Base-by-base conservation (phyloP, 2,329 filamentous ascomycete species). In the Monilinia fructicola region DNA sequence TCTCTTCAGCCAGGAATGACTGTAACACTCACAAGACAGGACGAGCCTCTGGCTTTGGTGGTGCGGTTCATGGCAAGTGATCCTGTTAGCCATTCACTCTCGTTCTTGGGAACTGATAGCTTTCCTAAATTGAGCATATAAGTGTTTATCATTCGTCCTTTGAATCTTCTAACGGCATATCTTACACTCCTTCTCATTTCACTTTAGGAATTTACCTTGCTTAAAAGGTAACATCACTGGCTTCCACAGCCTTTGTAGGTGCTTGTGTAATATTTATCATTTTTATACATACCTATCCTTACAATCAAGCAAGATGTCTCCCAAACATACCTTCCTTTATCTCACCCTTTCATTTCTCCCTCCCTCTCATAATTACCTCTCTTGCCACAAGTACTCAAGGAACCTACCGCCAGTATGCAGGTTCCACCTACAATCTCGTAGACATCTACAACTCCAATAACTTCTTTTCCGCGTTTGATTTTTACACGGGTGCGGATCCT, bases 401-500 rank as follows among this genome's bases (percentile, higher is more conserved):
- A 62, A 62, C 59, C 11, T 54, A 40, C n/a, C 59, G 42, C 0
- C 46, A 64, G 26, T 58, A 64, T 48, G 70, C 71, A 64, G 67
- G 68, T 40, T 71, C 72, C 46, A 66, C 67, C n/a, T 84, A 84
- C 73, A 76, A 78, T 44, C 73, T 84, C 52, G 71, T 75, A n/a
- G 79, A 78, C 67, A 81, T 78, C 16, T 84, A 79, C 67, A 74
- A 77, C 44, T 77, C 78, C 38, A 77, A 78, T 59, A 78, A 79
- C 64, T 77, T 84, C 64, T 77, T 84, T 61, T 78, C 76, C 54
- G 79, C 79, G 65, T 86, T 86, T 75, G 66, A 81, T 66, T 88
- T 88, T 78, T 87, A 83, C 77, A 79, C 76, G 58, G 78, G 76
- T 9, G 68, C 78, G 0, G 92, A 95, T 74, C 91, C 91, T 0